Base-by-base conservation (phyloP, 1,139 yeast genomes). In the Candida frijolesensis region DNA sequence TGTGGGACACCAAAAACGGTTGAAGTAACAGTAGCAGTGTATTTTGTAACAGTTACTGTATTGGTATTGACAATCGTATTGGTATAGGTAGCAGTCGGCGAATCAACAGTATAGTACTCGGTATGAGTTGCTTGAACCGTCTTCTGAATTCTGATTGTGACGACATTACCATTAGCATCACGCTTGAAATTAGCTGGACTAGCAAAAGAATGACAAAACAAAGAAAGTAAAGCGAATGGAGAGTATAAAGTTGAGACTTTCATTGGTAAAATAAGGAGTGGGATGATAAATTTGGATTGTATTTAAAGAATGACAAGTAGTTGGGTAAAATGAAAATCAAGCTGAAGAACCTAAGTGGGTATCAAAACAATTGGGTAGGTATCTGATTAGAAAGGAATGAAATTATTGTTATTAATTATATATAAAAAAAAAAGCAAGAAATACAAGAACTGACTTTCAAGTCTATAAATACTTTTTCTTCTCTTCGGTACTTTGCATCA, bases 21-120 rank as follows among this genome's bases (percentile, higher is more conserved):
- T 2, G 73, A 67, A 7, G 79, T 76, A 42, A 71, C 76, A 7
- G 81, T 76, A 12, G 80, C 79, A 37, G 80, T 76, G 59, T 75
- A 76, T 44, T 67, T 64, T 25, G 80, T 76, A 44, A 69, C 66
- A 15, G 80, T 76, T 35, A 66, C 60, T 18, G 76, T 71, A 25
- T 67, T 63, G 41, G 78, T 69, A 45, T 66, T 63, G 30, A 70
- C 62, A 16, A 61, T 51, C 38, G 61, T 52, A 51, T 71, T 66
- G 18, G 78, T 72, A 33, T 55, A 48, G 18, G 78, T 72, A 2
- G 62, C 51, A 33, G 67, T 64, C 19, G 64, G 55, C 18, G 73
- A 77, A 50, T 66, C 57, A 9, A 74, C 76, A 18, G 70, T 63
- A 40, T 68, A 64, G 46, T 62, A 60, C 54, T 70, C 68, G 15